Evolutionary conservation across 2,329 filamentous ascomycete species (phyloP).

Genomic region (Aspergillus fumigatus): DNA sequence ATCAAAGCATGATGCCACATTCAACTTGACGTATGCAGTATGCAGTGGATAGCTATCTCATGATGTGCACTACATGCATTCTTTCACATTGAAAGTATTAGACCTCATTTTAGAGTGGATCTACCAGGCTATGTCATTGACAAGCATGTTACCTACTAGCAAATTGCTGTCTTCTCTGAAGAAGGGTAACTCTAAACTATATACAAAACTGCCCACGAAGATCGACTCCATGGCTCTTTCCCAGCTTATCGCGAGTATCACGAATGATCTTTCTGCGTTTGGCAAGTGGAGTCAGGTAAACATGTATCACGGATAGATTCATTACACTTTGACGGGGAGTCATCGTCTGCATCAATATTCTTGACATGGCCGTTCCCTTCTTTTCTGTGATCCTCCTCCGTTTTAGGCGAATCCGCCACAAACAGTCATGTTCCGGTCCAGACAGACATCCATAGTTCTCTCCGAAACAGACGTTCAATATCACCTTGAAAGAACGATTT

Average conservation of each 20-base stretch:
- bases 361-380: not conserved
- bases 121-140: not conserved
- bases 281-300: not conserved
- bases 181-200: not conserved
- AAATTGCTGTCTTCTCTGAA: not conserved
- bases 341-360: not conserved
- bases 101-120: not conserved
- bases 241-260: not conserved
- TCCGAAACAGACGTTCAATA: conserved; percentile 29
- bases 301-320: not conserved
- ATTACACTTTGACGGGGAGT: not conserved
- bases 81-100: not conserved
- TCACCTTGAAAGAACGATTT: conserved; percentile 22
- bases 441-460: conserved; percentile 29
- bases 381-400: not conserved
- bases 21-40: not conserved
- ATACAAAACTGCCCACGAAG: not conserved
- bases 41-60: not conserved
- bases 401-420: not conserved
- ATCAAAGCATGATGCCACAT: not conserved
- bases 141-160: not conserved
- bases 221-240: not conserved
- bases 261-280: not conserved
- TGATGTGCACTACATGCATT: not conserved
- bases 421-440: conserved; percentile 32